Base-by-base conservation (phyloP, 192 early-diverging fungal genomes). In the Coemansia aciculifera region DNA sequence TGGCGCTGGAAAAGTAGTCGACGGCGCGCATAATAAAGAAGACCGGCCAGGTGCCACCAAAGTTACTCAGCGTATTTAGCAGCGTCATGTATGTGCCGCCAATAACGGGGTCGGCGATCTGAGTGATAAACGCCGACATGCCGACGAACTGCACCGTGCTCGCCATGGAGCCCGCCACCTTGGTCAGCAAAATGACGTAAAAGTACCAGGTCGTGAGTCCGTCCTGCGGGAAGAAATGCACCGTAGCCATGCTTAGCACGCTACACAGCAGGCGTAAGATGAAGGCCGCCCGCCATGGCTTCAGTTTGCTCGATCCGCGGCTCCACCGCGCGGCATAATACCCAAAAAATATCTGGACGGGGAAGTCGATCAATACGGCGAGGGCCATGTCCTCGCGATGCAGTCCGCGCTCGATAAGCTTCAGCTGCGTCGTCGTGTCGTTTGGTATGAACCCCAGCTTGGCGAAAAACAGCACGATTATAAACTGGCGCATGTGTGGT, bases 321-420 rank as follows among this genome's bases (percentile, higher is more conserved):
- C 93, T 95, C 97, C 96, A 99, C 61, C 91, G 91, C 15, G 95
- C 97, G 0, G 96, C 96, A 78, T 95, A 97, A 77, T 98, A 98
- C 13, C 97, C 97, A 86, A 99, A 95, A 64, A 97, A 81, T 44
- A 99, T 89, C 78, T 99, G 95, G 59, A 97, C 86, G 1, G 97
- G 97, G 59, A 99, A 99, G 74, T 99, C 97, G 19, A 98, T 89
- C 69, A 99, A 78, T 7, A 95, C 94, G 0, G 94, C 87, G 43
- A 96, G 74, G 2, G 96, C 95, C 79, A 99, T 83, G 67, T 98
- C 95, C 78, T 99, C 97, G 72, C 94, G 96, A 59, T 90, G 88
- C 73, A 99, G 87, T 1, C 97, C 96, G 57, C 93, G 92, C 69
- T 99, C 97, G 12, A 99, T 83, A 27, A 99, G 82, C 82, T 99